Base-by-base conservation (phyloP, 1,139 yeast species). In the Groenewaldozyma auringiensis region DNA sequence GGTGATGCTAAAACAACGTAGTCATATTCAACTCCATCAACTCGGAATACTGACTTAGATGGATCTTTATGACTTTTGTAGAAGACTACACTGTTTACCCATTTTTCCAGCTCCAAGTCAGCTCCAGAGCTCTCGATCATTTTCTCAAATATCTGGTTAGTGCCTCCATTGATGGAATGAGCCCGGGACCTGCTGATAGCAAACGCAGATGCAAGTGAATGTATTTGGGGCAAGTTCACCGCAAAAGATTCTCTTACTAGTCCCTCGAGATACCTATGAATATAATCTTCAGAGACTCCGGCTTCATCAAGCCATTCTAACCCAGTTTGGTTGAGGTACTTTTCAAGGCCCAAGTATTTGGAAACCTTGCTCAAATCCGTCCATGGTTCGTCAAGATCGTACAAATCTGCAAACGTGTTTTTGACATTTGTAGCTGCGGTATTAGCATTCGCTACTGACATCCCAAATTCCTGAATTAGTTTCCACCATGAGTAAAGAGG, bases 1-100 rank as follows among this genome's bases (percentile, higher is more conserved):
- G 77, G 77, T 0, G 71, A 59, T 1, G 76, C 75, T 18, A 72
- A 52, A 14, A 72, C 56, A 4, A 72, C 72, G 27, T 68, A 58
- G 47, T 72, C 75, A 51, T 61, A 72, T 1, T 37, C 21, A 18
- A 57, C 60, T 8, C 45, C 48, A 38, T 47, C 47, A 13, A 59
- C 54, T 3, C 36, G 18, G 62, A 64, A 60, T n/a, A 47, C 41
- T 29, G 40, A 39, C 33, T 33, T 38, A 6, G 33, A 18, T 2
- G 29, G 14, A 2, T 14, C 11, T 8, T 18, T 13, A 2, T 44
- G 47, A 3, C 43, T 44, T 1, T 32, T 46, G 1, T 13, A 3
- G 29, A 43, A 44, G 2, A 21, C 34, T 2, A 69, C 41, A 4
- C 46, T 43, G 0, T 48, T 37, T 2, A 72, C 72, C 2, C 47